phyloP scores from a whole-genome alignment of 2,329 filamentous ascomycete species.

The Neonectria hederae region DNA sequence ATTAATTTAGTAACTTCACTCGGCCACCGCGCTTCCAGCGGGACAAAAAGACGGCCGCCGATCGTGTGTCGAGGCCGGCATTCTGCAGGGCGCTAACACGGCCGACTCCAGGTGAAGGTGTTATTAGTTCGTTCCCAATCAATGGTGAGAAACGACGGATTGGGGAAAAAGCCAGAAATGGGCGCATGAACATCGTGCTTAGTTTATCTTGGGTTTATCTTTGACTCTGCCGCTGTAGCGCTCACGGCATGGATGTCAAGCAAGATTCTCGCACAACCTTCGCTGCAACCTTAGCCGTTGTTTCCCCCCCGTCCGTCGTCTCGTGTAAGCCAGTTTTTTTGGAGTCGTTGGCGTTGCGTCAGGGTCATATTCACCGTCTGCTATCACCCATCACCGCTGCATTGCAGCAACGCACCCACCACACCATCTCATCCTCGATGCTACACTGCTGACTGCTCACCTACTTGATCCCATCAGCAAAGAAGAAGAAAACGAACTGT shows the following conservation, averaged over 20 bases:
- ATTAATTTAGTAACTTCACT: background rate
- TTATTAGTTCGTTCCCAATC: background rate
- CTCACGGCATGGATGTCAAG: background rate
- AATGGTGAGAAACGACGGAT: background rate
- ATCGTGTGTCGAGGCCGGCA: background rate
- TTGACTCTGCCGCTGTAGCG: background rate
- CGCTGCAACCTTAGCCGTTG: slow-evolving; percentile 2
- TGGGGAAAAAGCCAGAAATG: background rate
- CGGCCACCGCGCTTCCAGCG: slow-evolving; percentile 2
- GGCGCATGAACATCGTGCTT: background rate
- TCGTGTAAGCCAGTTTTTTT: background rate
- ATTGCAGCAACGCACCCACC: background rate
- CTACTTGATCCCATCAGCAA: background rate
- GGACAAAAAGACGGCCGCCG: background rate
- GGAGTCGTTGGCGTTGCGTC: slow-evolving; percentile 9
- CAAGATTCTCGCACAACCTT: slow-evolving; percentile 8
- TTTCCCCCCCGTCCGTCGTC: background rate
- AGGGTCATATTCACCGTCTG: slow-evolving; percentile 20
- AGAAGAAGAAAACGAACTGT: background rate
- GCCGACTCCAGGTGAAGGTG: background rate
- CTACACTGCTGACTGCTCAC: background rate
- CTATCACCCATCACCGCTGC: slow-evolving; percentile 8
- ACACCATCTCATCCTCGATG: background rate
- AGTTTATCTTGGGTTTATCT: background rate
- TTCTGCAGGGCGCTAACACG: background rate